Evolutionary conservation across 768 basidiomycete species (phyloP), one percentile per base, ranked within the genome.

Genomic region (Leucocoprinus leucothites): DNA sequence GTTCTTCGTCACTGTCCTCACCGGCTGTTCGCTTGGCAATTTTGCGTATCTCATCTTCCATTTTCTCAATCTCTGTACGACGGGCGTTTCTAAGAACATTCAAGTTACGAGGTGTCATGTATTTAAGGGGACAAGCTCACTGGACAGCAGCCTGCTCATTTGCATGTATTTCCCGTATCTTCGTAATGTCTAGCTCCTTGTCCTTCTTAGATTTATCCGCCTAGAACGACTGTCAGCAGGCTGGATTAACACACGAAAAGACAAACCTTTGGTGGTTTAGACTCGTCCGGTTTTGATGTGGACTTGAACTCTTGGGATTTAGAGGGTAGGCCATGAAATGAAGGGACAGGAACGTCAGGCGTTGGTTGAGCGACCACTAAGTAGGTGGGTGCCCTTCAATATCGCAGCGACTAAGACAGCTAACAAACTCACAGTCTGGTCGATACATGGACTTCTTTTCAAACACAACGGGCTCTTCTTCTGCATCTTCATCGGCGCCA

Each of bases 1-100:
- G 77, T 42, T 91, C 87, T 28, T 87, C 88, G 61, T 88, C 88
- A 41, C 81, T 85, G 22, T 77, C 78, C 13, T 75, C 74, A 1
- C 76, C 82, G 24, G 76, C 80, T 8, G 79, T 81, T 41, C 77
- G 79, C 58, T 85, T 83, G 25, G 82, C 76, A 6, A 96, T 81
- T 58, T 82, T 87, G 22, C 91, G 86, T 53, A 98, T 89, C 43
- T 93, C 89, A 6, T 83, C 84, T 68, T 98, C 92, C 85, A 98
- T 91, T 62, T 81, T 86, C 61, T 85, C 86, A 48, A 97, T 91
- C 66, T 94, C 86, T 6, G 82, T 75, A 64, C 86, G 82, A 19
- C 89, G 87, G 9, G 80, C 70, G 31, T 77, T 76, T 50, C 88
- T 93, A 34, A 25, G 3, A 19, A 47, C 55, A 19, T 18, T 44